Evolutionary conservation across 2,329 filamentous ascomycete species (phyloP), one percentile per base, ranked within the genome.

Genomic region (Aspergillus oerlinghausenensis): DNA sequence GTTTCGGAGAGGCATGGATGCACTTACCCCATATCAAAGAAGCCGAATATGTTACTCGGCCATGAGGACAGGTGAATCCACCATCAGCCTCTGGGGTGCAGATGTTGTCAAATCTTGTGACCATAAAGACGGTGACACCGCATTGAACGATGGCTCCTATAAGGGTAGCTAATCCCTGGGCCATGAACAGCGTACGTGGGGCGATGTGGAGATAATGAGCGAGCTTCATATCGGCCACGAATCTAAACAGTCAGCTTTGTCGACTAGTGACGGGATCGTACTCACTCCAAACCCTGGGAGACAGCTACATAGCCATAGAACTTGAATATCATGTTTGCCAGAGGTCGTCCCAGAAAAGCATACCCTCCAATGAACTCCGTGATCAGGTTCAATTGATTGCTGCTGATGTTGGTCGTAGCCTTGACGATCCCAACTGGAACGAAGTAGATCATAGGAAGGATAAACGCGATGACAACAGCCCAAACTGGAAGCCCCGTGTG

Each of bases 261-360:
- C 28, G 23, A n/a, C 9, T 23, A n/a, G n/a, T 8, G 2, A 14
- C 38, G 21, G n/a, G 10, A 9, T 2, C 51, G 5, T 2, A 60
- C 70, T 58, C 61, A 73, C 67, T 73, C 72, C 43, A 88, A 75
- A 1, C 84, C 85, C 70, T 88, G 84, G 3, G 82, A 78, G 79
- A 88, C 85, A 69, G 81, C 84, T 52, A 88, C 81, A 69, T 87
- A 88, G 56, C 85, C 84, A 65, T 88, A 89, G 65, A 86, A 88
- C 69, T 89, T 89, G 75, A 89, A 89, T 71, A 88, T 82, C 79
- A 80, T 80, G 58, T 79, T 80, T 35, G 77, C 79, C 10, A 81
- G 65, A 0, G 78, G 78, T 32, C 68, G 70, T 3, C 78, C 78
- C 21, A 76, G 69, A 55, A 80, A 78, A 45, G 78, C 70, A 65